Evolutionary conservation across 2,329 filamentous ascomycete genomes (phyloP).

Genomic region (Epichloe typhina): DNA sequence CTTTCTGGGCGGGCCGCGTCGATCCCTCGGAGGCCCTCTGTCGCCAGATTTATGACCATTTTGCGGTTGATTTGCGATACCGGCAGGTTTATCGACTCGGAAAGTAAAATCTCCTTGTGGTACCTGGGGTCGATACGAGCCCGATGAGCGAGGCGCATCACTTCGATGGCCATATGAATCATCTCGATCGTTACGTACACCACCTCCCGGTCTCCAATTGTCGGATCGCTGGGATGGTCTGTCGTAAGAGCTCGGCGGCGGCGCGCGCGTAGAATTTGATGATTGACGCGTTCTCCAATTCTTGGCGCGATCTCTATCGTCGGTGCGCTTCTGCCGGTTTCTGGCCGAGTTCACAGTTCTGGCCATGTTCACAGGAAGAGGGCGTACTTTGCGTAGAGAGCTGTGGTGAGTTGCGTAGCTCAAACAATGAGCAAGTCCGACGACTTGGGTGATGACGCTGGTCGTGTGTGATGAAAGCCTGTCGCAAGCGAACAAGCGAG

Average conservation of each 20-base stretch:
- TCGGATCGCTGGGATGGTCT: constrained; percentile 14
- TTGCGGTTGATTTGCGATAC: constrained; percentile 25
- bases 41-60: constrained; percentile 5
- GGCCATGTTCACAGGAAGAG: neutral
- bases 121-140: constrained; percentile 18
- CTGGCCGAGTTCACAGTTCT: neutral
- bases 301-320: constrained; percentile 5
- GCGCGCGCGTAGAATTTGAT: constrained; percentile 4
- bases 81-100: constrained; percentile 36
- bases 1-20: constrained; percentile 14
- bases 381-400: neutral
- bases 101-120: constrained; percentile 43
- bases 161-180: constrained; percentile 11
- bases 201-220: constrained; percentile 17
- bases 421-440: neutral
- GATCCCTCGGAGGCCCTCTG: constrained; percentile 13
- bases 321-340: constrained; percentile 5
- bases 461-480: neutral
- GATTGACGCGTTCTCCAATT: constrained; percentile 3
- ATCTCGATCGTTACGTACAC: constrained; percentile 12
- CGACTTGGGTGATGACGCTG: neutral
- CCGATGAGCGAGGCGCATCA: constrained; percentile 11
- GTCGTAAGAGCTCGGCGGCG: constrained; percentile 7
- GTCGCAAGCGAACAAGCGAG: neutral
- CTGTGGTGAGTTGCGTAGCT: neutral